phyloP scores from a whole-genome alignment of 108 stramenopile genomes.

The Discostella stelligeroides region DNA sequence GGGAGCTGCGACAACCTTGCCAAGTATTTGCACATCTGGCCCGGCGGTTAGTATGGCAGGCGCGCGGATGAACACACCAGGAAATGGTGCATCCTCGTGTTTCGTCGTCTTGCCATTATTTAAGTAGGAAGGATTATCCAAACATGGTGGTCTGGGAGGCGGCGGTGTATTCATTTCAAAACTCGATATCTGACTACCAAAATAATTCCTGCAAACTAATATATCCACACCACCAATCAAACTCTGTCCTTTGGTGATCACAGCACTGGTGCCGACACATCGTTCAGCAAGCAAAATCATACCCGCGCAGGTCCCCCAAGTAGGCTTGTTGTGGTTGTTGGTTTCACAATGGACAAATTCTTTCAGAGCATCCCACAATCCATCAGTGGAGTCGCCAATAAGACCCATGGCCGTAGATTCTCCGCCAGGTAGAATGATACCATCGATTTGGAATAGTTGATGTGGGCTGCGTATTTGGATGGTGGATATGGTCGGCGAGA shows the following conservation, averaged over 20 bases:
- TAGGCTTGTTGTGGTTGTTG: constrained; percentile 57
- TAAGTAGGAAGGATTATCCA: constrained; percentile 16
- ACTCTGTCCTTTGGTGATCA: constrained; percentile 93
- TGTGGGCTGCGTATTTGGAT: constrained; percentile 75
- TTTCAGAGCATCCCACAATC: constrained; percentile 75
- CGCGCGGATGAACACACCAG: constrained; percentile 97
- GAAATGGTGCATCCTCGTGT: constrained; percentile 50
- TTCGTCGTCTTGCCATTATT: constrained; percentile 4
- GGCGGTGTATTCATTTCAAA: constrained; percentile 91
- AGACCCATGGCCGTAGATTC: constrained; percentile 99
- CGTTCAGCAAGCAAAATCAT: constrained; percentile 96
- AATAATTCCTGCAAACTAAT: constrained; percentile 96
- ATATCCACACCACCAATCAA: constrained; percentile 96
- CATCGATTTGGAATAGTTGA: constrained; percentile 86
- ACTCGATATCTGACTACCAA: constrained; percentile 93
- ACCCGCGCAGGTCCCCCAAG: constrained; percentile 99
- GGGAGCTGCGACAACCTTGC: constrained; percentile 87
- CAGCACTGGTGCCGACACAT: constrained; percentile 87
- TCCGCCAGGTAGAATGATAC: constrained; percentile 96
- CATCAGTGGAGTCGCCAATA: constrained; percentile 62
- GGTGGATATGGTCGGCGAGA: constrained; percentile 31
- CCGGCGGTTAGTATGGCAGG: constrained; percentile 93
- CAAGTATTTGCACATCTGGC: constrained; percentile 76
- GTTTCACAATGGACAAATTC: constrained; percentile 59
- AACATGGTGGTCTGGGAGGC: constrained; percentile 53